phyloP scores from a whole-genome alignment of 2,329 filamentous ascomycete genomes.

The Dactylella cylindrospora region DNA sequence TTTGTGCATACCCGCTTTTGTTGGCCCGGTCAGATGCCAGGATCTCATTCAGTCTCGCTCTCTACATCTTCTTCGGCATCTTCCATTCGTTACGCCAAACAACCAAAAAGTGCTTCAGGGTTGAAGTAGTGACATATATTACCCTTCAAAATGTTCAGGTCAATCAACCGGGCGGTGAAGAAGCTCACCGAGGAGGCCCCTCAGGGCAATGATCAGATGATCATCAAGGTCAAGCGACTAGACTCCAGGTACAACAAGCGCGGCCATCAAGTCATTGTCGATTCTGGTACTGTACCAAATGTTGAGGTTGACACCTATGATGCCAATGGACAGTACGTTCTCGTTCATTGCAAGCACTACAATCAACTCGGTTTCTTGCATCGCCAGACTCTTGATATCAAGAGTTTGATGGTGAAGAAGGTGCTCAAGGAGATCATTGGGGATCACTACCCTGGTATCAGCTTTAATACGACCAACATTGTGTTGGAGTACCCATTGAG shows the following conservation, averaged over 20 bases:
- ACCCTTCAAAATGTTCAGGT: constrained; percentile 33
- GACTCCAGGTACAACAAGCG: constrained; percentile 36
- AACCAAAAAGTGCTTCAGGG: too few species aligned
- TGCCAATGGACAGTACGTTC: constrained; percentile 35
- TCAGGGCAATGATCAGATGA: constrained; percentile 42
- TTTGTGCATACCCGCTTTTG: neutral
- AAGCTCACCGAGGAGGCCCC: constrained; percentile 44
- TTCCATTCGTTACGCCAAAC: too few species aligned
- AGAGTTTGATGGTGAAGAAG: constrained; percentile 46
- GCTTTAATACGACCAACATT: constrained; percentile 45
- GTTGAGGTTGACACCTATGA: constrained; percentile 31
- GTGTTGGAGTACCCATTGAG: constrained; percentile 43
- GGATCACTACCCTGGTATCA: constrained; percentile 46
- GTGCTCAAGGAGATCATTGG: constrained; percentile 45
- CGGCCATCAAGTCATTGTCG: constrained; percentile 31
- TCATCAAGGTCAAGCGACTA: constrained; percentile 44
- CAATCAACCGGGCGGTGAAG: constrained; percentile 38
- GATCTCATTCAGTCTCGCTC: constrained; percentile 5
- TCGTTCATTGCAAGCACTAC: constrained; percentile 42
- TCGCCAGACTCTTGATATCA: constrained; percentile 45
- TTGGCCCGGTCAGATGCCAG: neutral
- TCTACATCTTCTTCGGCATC: too few species aligned
- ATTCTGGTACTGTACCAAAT: constrained; percentile 35
- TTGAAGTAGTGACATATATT: too few species aligned
- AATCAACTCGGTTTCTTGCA: constrained; percentile 31